These are phyloP conservation scores for Talaromyces atroroseus DNA, from an alignment of 2,329 filamentous ascomycete genomes.

Conservation along the genomic window DNA sequence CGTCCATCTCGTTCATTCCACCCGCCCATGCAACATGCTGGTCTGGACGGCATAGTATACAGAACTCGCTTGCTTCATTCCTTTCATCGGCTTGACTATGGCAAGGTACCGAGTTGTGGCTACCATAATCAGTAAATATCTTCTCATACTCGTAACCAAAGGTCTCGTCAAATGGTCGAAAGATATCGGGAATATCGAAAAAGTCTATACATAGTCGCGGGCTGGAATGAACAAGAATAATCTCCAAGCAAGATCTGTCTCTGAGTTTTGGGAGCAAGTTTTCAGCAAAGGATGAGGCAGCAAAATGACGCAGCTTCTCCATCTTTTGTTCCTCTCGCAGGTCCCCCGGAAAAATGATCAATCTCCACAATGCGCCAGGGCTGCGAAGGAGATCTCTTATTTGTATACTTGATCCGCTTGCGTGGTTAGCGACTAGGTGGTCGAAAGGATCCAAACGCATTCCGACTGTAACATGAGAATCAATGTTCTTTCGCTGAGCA, in stretches of 20 bases:
- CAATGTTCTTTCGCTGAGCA: too few species aligned
- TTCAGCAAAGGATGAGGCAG: neutral
- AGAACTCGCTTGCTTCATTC: neutral
- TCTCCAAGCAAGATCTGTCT: too few species aligned
- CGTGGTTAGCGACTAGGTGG: constrained; percentile 45
- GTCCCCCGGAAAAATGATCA: constrained; percentile 4
- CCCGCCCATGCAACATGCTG: too few species aligned
- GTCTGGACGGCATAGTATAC: neutral
- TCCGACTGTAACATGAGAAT: too few species aligned
- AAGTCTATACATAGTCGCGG: neutral
- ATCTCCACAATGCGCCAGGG: constrained; percentile 28
- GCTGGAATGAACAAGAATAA: too few species aligned
- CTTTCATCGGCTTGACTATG: too few species aligned
- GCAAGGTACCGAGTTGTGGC: too few species aligned
- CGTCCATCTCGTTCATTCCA: neutral
- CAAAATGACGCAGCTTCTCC: constrained; percentile 31
- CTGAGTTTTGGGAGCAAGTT: too few species aligned
- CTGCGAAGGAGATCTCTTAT: constrained; percentile 32
- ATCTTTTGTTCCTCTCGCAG: constrained; percentile 33
- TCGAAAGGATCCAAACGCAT: too few species aligned
- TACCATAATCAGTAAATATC: neutral
- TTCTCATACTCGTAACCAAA: constrained; percentile 6
- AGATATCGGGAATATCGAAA: constrained; percentile 4
- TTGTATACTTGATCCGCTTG: constrained; percentile 28
- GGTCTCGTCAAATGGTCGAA: constrained; percentile 1